phyloP scores from a whole-genome alignment of 2,329 filamentous ascomycete species.

The Stenocarpella maydis region DNA sequence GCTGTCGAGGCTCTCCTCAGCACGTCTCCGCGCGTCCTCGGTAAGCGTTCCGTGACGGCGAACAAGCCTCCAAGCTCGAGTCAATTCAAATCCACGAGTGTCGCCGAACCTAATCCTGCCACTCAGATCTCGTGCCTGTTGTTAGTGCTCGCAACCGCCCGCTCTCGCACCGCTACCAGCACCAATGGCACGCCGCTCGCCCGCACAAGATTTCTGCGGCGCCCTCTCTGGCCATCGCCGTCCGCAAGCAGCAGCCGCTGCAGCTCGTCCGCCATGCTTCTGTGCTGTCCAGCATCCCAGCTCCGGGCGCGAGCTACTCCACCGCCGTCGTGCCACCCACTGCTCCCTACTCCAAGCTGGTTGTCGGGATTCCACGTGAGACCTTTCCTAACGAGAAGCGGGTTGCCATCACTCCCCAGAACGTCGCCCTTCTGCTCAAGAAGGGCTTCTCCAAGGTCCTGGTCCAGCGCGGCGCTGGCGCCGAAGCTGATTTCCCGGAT shows the following conservation, averaged over 20 bases:
- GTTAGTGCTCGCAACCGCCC: constrained; percentile 7
- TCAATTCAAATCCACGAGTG: neutral
- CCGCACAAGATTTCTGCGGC: constrained; percentile 39
- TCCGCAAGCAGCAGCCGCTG: constrained; percentile 43
- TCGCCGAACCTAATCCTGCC: constrained; percentile 5
- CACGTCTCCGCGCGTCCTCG: constrained; percentile 34
- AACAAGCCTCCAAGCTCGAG: constrained; percentile 6
- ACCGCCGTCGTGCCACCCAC: constrained; percentile 53
- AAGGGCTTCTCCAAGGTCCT: constrained; percentile 83
- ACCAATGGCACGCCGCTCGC: constrained; percentile 51
- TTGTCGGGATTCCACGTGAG: constrained; percentile 82
- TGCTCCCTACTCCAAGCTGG: constrained; percentile 74
- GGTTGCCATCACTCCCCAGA: constrained; percentile 85
- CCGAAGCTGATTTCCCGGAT: constrained; percentile 79
- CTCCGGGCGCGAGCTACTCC: constrained; percentile 46
- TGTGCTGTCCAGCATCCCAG: constrained; percentile 42
- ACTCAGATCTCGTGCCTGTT: constrained; percentile 24
- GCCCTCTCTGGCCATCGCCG: constrained; percentile 39
- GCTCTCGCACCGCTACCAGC: constrained; percentile 38
- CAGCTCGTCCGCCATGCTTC: constrained; percentile 52
- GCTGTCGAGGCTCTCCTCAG: constrained; percentile 35
- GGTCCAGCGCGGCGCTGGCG: constrained; percentile 82
- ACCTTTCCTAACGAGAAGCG: constrained; percentile 81
- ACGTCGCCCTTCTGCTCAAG: constrained; percentile 82
- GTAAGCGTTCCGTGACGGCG: constrained; percentile 30